Conservation (phyloP, 1,139 yeast genomes). For the Candida sanyaensis region DNA sequence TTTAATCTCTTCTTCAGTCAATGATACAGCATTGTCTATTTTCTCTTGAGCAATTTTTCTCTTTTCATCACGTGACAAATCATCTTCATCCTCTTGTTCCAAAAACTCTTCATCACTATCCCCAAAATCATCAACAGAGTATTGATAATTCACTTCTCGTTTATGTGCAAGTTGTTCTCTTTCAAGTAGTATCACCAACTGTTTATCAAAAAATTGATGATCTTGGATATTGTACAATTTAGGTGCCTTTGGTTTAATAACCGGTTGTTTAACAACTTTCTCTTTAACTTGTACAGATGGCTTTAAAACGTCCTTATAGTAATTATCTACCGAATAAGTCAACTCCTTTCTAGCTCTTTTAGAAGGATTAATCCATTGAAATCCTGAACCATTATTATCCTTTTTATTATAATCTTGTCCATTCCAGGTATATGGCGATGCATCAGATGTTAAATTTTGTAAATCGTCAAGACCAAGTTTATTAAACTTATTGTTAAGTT, state of each 20-base stretch:
- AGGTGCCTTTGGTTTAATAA: constrained; percentile 55
- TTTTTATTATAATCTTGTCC: constrained; percentile 89
- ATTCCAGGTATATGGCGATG: constrained; percentile 95
- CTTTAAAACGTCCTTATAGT: constrained; percentile 78
- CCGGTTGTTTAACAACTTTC: constrained; percentile 14
- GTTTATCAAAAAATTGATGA: constrained; percentile 82
- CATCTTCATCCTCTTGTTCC: constrained; percentile 46
- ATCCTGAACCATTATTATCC: constrained; percentile 42
- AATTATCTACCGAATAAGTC: constrained; percentile 83
- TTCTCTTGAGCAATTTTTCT: constrained; percentile 59
- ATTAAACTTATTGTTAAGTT: constrained; percentile 76
- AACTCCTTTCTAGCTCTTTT: constrained; percentile 90
- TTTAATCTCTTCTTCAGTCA: constrained; percentile 73
- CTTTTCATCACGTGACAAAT: constrained; percentile 42
- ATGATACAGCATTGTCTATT: constrained; percentile 68
- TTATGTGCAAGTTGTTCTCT: constrained; percentile 79
- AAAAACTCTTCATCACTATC: constrained; percentile 60
- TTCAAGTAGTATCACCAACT: constrained; percentile 63
- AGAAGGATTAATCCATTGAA: constrained; percentile 83
- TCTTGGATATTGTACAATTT: constrained; percentile 74
- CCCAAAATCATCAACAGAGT: constrained; percentile 55
- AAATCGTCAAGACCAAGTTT: constrained; percentile 88
- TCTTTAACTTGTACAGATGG: constrained; percentile 13
- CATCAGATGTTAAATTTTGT: constrained; percentile 85
- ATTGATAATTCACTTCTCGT: constrained; percentile 70